Evolutionary conservation across 192 early-diverging fungal species (phyloP).

Genomic region (Backusella tarrabulga): DNA sequence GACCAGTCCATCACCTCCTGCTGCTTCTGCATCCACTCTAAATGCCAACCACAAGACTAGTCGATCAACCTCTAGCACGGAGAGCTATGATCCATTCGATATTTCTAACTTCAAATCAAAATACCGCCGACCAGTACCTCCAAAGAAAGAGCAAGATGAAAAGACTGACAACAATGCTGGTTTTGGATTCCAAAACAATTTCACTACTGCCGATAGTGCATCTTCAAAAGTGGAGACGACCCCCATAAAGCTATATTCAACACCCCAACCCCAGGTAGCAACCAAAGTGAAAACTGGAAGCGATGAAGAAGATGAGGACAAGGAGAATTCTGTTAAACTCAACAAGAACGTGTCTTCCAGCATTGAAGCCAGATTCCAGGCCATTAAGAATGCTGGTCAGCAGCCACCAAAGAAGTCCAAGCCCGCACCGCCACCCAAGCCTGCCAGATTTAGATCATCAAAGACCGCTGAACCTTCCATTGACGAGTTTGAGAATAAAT

Average conservation of each 20-base stretch:
- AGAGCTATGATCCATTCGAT: conserved; percentile 26
- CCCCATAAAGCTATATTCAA: not conserved
- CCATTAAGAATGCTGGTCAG: conserved; percentile 8
- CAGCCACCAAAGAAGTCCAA: not conserved
- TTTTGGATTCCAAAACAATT: conserved; percentile 10
- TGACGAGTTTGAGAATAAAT: conserved; percentile 33
- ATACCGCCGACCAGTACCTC: not conserved
- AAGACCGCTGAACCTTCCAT: not conserved
- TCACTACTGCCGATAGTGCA: not conserved
- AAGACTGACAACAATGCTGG: not conserved
- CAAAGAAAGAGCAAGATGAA: not conserved
- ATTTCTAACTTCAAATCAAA: conserved; percentile 2
- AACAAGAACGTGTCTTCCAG: conserved; percentile 14
- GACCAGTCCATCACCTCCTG: not conserved
- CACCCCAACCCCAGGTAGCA: not conserved
- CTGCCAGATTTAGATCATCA: conserved; percentile 32
- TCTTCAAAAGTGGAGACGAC: not conserved
- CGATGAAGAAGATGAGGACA: not conserved
- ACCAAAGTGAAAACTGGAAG: not conserved
- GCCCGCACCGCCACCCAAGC: conserved; percentile 28
- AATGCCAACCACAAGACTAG: not conserved
- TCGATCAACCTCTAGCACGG: not conserved
- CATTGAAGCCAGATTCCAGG: conserved; percentile 16
- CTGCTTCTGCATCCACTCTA: not conserved
- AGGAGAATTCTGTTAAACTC: not conserved